A percentile compares a stretch with the other conserved stretches of the same genome.
Conservation (phyloP, 2,329 filamentous ascomycete species). For the Parascedosporium putredinis region DNA sequence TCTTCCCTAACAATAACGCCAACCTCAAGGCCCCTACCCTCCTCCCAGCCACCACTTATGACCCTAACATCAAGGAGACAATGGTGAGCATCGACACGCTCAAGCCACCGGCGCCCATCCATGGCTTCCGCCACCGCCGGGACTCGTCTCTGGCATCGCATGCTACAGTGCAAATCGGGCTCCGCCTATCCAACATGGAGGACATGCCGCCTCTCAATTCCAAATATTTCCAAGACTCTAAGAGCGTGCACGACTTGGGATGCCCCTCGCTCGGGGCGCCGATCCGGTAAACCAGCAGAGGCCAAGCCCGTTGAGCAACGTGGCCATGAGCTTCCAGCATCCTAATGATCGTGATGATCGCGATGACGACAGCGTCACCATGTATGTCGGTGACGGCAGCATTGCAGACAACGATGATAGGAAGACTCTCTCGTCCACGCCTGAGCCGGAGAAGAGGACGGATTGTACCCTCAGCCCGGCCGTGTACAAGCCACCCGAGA, state of each 20-base stretch:
- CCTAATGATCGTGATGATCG: slow-evolving; percentile 12
- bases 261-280: slow-evolving; percentile 14
- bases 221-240: slow-evolving; percentile 20
- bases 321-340: background rate
- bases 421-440: background rate
- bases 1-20: slow-evolving; percentile 24
- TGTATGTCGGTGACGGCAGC: slow-evolving; percentile 9
- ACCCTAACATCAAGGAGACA: slow-evolving; percentile 11
- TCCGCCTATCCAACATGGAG: slow-evolving; percentile 52
- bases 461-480: slow-evolving; percentile 36
- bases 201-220: slow-evolving; percentile 32
- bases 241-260: slow-evolving; percentile 28
- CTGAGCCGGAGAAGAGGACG: slow-evolving; percentile 15
- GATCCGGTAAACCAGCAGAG: slow-evolving; percentile 11
- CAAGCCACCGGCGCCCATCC: slow-evolving; percentile 33
- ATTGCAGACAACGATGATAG: too few relatives aligned
- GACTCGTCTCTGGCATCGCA: slow-evolving; percentile 54
- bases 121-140: slow-evolving; percentile 37
- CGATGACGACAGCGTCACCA: slow-evolving; percentile 13
- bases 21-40: slow-evolving; percentile 22
- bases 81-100: background rate
- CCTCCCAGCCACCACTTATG: slow-evolving; percentile 39
- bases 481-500: slow-evolving; percentile 37
- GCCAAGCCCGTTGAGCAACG: slow-evolving; percentile 21
- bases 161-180: slow-evolving; percentile 61